Evolutionary conservation across 768 basidiomycete genomes (phyloP).

Genomic region (Pulveroboletus frians): DNA sequence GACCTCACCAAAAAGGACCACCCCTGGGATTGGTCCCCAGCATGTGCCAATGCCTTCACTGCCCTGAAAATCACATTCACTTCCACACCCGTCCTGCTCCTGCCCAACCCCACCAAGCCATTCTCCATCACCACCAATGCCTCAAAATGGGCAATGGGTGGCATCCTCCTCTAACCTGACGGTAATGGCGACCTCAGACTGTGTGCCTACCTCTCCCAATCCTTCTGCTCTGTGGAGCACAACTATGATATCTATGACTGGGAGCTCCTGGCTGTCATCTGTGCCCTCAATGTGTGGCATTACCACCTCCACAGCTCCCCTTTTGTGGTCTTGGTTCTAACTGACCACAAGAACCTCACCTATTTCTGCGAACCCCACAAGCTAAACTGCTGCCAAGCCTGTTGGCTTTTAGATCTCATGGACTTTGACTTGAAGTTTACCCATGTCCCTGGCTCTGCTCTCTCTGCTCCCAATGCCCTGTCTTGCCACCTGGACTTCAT

Average conservation of each 20-base stretch:
- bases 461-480: accelerated
- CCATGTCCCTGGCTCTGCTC: too few relatives aligned
- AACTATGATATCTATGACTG: neutral
- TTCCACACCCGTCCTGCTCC: accelerated
- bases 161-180: accelerated
- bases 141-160: accelerated
- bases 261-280: neutral
- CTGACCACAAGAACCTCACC: neutral
- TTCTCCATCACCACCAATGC: too few relatives aligned
- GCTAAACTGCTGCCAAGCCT: neutral
- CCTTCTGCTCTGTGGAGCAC: accelerated
- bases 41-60: too few relatives aligned
- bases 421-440: neutral
- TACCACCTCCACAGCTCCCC: neutral
- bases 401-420: too few relatives aligned
- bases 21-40: too few relatives aligned
- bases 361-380: neutral
- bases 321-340: accelerated
- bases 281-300: neutral
- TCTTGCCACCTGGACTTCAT: accelerated
- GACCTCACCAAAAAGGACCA: neutral
- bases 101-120: neutral
- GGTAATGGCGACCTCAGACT: neutral
- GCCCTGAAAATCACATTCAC: neutral
- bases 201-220: neutral